These are phyloP conservation scores for Neurospora sp. DNA, from an alignment of 495 filamentous ascomycete genomes.

Conservation along the genomic window DNA sequence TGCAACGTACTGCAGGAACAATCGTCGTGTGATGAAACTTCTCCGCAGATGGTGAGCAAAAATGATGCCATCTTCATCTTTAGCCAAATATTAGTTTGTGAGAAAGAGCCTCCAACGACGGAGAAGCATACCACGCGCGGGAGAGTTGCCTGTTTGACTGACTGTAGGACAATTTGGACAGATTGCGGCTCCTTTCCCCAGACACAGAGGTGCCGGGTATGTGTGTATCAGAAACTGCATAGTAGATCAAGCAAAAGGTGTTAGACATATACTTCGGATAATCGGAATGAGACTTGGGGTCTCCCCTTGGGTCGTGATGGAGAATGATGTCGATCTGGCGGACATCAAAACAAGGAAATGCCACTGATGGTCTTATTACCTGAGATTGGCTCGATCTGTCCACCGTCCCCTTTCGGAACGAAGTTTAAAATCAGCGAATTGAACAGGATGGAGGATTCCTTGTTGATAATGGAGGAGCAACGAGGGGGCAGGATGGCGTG, in stretches of 20 bases:
- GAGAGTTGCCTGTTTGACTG: background rate
- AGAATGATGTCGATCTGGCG: background rate
- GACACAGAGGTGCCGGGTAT: background rate
- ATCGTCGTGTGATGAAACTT: background rate
- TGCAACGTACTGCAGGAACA: background rate
- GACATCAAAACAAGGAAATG: background rate
- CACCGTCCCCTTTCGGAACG: background rate
- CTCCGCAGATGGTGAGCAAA: background rate
- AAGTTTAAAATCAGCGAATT: background rate
- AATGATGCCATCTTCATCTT: background rate
- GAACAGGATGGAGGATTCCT: background rate
- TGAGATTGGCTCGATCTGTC: background rate
- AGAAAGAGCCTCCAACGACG: background rate
- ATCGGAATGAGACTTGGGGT: background rate
- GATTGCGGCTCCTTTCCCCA: background rate
- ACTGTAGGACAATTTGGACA: background rate
- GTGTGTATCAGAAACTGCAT: background rate
- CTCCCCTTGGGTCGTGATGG: background rate
- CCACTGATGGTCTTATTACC: background rate
- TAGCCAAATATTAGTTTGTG: background rate
- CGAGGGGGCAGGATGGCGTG: background rate
- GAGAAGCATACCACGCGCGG: background rate
- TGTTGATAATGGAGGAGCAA: background rate
- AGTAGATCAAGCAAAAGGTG: background rate
- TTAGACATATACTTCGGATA: background rate